Evolutionary conservation across 768 basidiomycete genomes (phyloP).

Genomic region (Phlebiopsis gigantea): DNA sequence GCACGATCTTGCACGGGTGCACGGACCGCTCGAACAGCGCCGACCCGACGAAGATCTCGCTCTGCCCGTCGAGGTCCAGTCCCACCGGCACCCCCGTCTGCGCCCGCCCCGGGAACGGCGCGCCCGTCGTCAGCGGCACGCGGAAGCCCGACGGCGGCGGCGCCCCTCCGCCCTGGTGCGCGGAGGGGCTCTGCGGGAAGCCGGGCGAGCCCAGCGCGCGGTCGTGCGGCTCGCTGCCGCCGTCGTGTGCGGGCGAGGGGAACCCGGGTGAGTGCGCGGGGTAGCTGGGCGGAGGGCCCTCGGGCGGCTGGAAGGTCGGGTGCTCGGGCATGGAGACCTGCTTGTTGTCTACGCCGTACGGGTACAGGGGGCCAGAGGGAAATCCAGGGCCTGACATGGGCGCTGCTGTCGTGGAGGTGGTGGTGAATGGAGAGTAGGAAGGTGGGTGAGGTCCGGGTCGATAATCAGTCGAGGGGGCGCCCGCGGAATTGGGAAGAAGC

Average conservation of each 20-base stretch:
- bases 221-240: background rate
- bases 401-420: background rate
- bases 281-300: constrained; percentile 3
- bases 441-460: constrained; percentile 3
- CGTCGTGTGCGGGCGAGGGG: background rate
- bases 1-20: constrained; percentile 80
- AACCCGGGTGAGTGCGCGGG: constrained; percentile 5
- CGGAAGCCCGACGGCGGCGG: constrained; percentile 68
- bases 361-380: background rate
- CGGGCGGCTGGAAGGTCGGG: constrained; percentile 10
- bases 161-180: constrained; percentile 17
- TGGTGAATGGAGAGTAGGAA: background rate
- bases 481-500: background rate
- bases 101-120: constrained; percentile 35
- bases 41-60: constrained; percentile 68
- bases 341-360: constrained; percentile 2
- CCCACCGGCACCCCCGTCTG: constrained; percentile 47
- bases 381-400: constrained; percentile 11
- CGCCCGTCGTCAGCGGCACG: constrained; percentile 42
- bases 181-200: constrained; percentile 12
- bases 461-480: constrained; percentile 1
- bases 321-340: constrained; percentile 6
- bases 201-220: background rate
- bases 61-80: constrained; percentile 49
- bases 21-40: constrained; percentile 61